Conservation (phyloP, 1,284 basidiomycete genomes). For the Phellopilus nigrolimitatus region DNA sequence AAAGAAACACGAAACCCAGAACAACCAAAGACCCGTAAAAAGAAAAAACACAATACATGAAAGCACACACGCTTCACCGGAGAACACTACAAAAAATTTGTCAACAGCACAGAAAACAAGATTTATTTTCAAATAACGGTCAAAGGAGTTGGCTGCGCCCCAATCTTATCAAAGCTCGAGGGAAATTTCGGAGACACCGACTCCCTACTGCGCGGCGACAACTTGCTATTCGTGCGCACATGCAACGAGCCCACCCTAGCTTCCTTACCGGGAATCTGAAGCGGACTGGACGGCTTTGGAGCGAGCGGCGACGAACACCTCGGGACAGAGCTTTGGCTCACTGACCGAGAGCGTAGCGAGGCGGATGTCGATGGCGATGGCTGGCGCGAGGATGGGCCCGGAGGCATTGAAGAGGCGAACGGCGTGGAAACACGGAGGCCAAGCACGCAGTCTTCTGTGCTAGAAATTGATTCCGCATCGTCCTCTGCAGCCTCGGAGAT, state of each 20-base stretch:
- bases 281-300: neutral
- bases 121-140: neutral
- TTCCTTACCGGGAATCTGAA: neutral
- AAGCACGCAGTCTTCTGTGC: neutral
- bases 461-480: neutral
- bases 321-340: conserved; percentile 10
- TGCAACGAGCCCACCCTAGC: neutral
- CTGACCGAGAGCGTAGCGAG: neutral
- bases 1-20: too few relatives aligned
- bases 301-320: conserved; percentile 14
- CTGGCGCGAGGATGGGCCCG: neutral
- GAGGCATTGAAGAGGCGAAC: conserved; percentile 2
- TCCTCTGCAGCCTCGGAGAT: conserved; percentile 12
- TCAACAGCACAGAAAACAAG: too few relatives aligned
- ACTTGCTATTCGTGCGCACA: neutral
- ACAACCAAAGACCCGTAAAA: too few relatives aligned
- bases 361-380: neutral
- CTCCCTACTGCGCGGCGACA: neutral
- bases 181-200: conserved; percentile 9
- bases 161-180: conserved; percentile 14
- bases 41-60: too few relatives aligned
- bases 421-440: conserved; percentile 16
- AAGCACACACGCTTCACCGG: too few relatives aligned
- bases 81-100: too few relatives aligned
- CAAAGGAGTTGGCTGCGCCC: conserved; percentile 7